Conservation (phyloP, 2,329 filamentous ascomycete genomes). For the Penicillium sclerotigenum region DNA sequence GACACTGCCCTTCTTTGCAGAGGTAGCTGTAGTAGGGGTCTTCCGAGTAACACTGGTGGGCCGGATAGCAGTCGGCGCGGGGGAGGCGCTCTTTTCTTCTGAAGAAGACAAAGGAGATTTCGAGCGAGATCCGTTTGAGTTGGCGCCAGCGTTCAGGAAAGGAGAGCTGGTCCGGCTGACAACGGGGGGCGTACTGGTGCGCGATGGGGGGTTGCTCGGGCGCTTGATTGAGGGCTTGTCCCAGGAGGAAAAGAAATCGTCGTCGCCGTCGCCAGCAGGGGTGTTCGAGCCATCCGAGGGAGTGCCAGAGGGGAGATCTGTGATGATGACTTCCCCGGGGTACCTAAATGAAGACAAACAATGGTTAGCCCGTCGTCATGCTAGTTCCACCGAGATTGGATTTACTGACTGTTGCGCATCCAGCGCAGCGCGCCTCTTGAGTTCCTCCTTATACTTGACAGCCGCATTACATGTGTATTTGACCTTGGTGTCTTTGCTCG, state of each 20-base stretch:
- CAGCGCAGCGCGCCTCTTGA: constrained; percentile 77
- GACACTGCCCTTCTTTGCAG: constrained; percentile 78
- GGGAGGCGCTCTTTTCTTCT: constrained; percentile 50
- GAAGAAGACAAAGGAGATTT: constrained; percentile 71
- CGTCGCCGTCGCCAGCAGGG: constrained; percentile 74
- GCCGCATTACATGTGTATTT: constrained; percentile 96
- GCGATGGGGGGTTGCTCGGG: constrained; percentile 87
- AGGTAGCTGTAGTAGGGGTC: constrained; percentile 57
- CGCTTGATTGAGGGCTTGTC: constrained; percentile 97
- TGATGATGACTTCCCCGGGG: constrained; percentile 80
- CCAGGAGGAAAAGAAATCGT: constrained; percentile 99
- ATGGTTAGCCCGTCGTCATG: constrained; percentile 6
- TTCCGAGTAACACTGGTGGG: constrained; percentile 81
- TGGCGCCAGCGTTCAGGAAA: constrained; percentile 70
- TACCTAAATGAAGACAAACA: constrained; percentile 54
- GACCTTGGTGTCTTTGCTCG: constrained; percentile 93
- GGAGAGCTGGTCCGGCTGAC: constrained; percentile 82
- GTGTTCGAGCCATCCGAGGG: constrained; percentile 66
- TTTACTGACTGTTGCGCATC: constrained; percentile 78
- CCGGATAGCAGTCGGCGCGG: constrained; percentile 64
- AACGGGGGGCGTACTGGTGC: constrained; percentile 79
- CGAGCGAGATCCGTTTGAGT: constrained; percentile 70
- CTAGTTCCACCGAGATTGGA: not conserved
- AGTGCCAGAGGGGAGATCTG: constrained; percentile 62
- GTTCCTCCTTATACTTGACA: constrained; percentile 95